phyloP scores from a whole-genome alignment of 345 rosid genomes.

The Kandelia obovata region DNA sequence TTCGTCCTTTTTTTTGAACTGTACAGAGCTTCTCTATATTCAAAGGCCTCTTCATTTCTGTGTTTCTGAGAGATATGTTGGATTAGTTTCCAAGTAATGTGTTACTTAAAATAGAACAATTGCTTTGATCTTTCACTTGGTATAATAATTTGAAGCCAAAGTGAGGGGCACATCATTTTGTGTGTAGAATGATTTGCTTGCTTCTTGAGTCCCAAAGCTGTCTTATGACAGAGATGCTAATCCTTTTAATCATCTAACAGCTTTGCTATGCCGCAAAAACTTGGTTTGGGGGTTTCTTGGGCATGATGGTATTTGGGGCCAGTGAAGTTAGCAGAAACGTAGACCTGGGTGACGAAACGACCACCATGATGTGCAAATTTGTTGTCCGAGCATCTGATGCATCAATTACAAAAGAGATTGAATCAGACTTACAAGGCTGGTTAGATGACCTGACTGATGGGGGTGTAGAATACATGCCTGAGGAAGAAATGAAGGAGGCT shows the following conservation, averaged over 20 bases:
- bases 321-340: conserved; percentile 98
- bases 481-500: conserved; percentile 88
- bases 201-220: neutral
- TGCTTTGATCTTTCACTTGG: no score
- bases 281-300: conserved; percentile 93
- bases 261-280: conserved; percentile 96
- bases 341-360: conserved; percentile 93
- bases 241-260: conserved; percentile 34
- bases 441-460: conserved; percentile 93
- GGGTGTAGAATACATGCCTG: conserved; percentile 93
- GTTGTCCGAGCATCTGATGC: conserved; percentile 96
- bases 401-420: conserved; percentile 86
- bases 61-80: no score
- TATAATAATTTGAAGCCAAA: no score
- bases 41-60: no score
- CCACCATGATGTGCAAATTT: conserved; percentile 96
- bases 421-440: conserved; percentile 92
- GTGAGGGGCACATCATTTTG: neutral
- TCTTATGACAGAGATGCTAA: neutral
- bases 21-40: no score
- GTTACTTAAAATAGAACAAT: no score
- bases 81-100: no score
- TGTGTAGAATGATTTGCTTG: neutral
- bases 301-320: conserved; percentile 96
- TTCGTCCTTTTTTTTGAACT: no score